These are phyloP conservation scores for Alternaria conjuncta DNA, from an alignment of 2,329 filamentous ascomycete species.

Conservation along the genomic window DNA sequence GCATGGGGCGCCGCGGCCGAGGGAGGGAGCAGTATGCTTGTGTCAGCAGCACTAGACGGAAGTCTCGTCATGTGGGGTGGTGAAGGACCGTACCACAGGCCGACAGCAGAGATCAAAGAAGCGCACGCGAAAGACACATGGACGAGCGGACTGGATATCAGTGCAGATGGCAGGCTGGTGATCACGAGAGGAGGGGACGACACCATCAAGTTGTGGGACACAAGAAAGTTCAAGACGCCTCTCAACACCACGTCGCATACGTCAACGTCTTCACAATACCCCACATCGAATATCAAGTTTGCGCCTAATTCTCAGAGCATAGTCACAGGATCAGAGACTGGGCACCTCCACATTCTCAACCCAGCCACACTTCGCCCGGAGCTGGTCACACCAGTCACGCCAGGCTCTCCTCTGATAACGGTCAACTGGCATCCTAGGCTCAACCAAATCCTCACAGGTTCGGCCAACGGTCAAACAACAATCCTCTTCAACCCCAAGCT, in stretches of 20 bases:
- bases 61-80: constrained; percentile 91
- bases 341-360: constrained; percentile 90
- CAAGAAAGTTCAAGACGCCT: constrained; percentile 90
- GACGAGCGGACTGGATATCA: constrained; percentile 92
- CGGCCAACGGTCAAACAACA: constrained; percentile 87
- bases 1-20: constrained; percentile 80
- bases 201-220: constrained; percentile 96
- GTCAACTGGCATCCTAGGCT: constrained; percentile 93
- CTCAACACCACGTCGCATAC: constrained; percentile 78
- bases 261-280: constrained; percentile 83
- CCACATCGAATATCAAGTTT: constrained; percentile 87
- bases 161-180: constrained; percentile 85
- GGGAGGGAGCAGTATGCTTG: constrained; percentile 78
- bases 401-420: constrained; percentile 79
- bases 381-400: constrained; percentile 86
- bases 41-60: constrained; percentile 85
- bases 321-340: constrained; percentile 84
- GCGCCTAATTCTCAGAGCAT: constrained; percentile 83
- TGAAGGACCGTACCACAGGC: constrained; percentile 82
- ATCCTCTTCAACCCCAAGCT: constrained; percentile 88
- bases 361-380: constrained; percentile 87
- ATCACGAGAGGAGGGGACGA: constrained; percentile 91
- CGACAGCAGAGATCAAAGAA: constrained; percentile 80
- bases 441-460: constrained; percentile 95
- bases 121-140: constrained; percentile 85